Percentiles rank a stretch among this genome's conserved stretches.
Evolutionary conservation across 2,329 filamentous ascomycete genomes (phyloP).

Genomic region (Pseudogymnoascus sp.): DNA sequence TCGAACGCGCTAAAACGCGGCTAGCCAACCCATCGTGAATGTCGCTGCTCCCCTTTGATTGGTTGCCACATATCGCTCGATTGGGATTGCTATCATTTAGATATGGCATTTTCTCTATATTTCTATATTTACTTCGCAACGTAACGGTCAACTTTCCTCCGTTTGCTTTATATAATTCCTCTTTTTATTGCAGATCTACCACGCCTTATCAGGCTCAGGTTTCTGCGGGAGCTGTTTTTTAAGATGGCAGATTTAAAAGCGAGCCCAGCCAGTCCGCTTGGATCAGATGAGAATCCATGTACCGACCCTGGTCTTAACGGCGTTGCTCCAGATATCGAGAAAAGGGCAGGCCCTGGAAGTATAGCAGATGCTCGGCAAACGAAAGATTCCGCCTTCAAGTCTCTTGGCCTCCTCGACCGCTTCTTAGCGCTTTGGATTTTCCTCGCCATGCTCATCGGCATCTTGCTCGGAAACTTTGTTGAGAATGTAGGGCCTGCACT

Average conservation of each 20-base stretch:
- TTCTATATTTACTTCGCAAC: neutral
- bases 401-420: slow-evolving; percentile 40
- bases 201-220: neutral
- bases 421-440: slow-evolving; percentile 53
- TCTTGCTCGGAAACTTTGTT: slow-evolving; percentile 56
- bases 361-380: neutral
- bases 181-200: neutral
- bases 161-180: neutral
- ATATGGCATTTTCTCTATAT: neutral
- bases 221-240: neutral
- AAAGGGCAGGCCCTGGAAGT: neutral
- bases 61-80: neutral
- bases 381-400: slow-evolving; percentile 14
- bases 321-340: neutral
- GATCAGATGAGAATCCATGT: neutral
- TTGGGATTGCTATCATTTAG: neutral
- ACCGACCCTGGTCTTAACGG: neutral
- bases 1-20: neutral
- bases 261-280: neutral
- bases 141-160: neutral
- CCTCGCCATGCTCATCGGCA: slow-evolving; percentile 57
- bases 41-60: neutral
- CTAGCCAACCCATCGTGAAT: neutral
- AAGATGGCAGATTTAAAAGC: neutral
- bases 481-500: slow-evolving; percentile 45